Evolutionary conservation across 495 filamentous ascomycete genomes (phyloP).

Genomic region (Hamigera avellanea): DNA sequence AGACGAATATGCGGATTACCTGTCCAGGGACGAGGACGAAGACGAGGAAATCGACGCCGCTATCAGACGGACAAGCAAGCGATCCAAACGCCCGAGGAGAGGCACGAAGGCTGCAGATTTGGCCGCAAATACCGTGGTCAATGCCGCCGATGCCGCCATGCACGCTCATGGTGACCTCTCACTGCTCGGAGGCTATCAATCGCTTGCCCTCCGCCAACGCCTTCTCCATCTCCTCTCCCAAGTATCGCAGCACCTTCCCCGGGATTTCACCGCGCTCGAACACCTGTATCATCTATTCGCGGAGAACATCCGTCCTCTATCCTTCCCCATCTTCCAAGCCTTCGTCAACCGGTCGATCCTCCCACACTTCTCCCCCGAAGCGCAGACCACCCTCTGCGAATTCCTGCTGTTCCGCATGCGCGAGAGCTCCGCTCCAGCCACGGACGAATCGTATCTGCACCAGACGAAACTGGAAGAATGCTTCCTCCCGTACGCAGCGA

Average conservation of each 20-base stretch:
- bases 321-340: constrained; percentile 59
- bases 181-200: constrained; percentile 39
- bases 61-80: background rate
- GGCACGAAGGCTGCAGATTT: constrained; percentile 15
- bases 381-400: constrained; percentile 52
- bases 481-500: constrained; percentile 64
- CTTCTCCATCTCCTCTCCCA: constrained; percentile 44
- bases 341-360: constrained; percentile 49
- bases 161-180: constrained; percentile 15
- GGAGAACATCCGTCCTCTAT: constrained; percentile 51
- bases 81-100: constrained; percentile 24
- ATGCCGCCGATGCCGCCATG: background rate
- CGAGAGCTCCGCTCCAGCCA: constrained; percentile 41
- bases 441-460: constrained; percentile 36
- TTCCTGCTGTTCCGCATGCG: constrained; percentile 52
- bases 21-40: constrained; percentile 30
- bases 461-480: constrained; percentile 48
- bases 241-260: constrained; percentile 30
- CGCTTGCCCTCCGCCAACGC: constrained; percentile 51
- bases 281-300: constrained; percentile 59
- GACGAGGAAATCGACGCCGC: constrained; percentile 22
- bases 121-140: constrained; percentile 1
- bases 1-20: constrained; percentile 47
- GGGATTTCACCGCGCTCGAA: constrained; percentile 34
- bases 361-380: constrained; percentile 28